A percentile compares a stretch with the other conserved stretches of the same genome.
Evolutionary conservation across 305 asterid genomes (phyloP).

Genomic region (Coffea humblotiana): DNA sequence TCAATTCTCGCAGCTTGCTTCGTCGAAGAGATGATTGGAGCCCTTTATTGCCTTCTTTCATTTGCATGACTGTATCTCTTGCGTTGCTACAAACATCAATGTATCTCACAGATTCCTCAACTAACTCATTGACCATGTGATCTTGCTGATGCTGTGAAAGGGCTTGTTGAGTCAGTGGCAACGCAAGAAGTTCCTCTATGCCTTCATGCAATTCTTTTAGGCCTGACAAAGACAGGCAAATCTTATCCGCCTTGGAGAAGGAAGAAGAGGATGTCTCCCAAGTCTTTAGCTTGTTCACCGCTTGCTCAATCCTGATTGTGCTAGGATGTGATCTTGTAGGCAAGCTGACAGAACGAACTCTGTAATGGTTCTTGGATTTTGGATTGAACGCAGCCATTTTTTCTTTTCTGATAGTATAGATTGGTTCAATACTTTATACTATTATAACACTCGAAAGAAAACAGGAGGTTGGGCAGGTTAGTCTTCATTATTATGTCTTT

Average conservation of each 20-base stretch:
- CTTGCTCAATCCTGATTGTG: slow-evolving; percentile 30
- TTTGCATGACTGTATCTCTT: slow-evolving; percentile 27
- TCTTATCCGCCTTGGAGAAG: not conserved
- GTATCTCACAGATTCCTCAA: slow-evolving; percentile 33
- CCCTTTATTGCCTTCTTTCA: slow-evolving; percentile 27
- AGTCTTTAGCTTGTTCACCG: slow-evolving; percentile 31
- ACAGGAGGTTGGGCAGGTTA: slow-evolving; percentile 14
- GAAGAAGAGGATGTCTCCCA: slow-evolving; percentile 17
- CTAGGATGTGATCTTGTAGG: slow-evolving; percentile 40
- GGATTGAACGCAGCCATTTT: slow-evolving; percentile 29
- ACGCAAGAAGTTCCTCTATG: slow-evolving; percentile 30
- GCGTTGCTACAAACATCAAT: slow-evolving; percentile 36
- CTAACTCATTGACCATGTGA: slow-evolving; percentile 22
- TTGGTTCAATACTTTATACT: slow-evolving; percentile 18
- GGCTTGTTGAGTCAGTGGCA: slow-evolving; percentile 27
- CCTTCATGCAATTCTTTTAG: slow-evolving; percentile 33
- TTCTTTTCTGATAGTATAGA: slow-evolving; percentile 4
- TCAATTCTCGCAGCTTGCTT: slow-evolving; percentile 29
- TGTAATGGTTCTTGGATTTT: slow-evolving; percentile 20
- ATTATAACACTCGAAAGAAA: not conserved
- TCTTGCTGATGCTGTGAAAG: slow-evolving; percentile 22
- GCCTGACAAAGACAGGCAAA: slow-evolving; percentile 21
- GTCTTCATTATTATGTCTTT: not conserved
- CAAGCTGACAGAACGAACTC: slow-evolving; percentile 33
- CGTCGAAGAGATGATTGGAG: slow-evolving; percentile 37